phyloP scores from a whole-genome alignment of 1,284 basidiomycete genomes.

The Tranzscheliella williamsii region DNA sequence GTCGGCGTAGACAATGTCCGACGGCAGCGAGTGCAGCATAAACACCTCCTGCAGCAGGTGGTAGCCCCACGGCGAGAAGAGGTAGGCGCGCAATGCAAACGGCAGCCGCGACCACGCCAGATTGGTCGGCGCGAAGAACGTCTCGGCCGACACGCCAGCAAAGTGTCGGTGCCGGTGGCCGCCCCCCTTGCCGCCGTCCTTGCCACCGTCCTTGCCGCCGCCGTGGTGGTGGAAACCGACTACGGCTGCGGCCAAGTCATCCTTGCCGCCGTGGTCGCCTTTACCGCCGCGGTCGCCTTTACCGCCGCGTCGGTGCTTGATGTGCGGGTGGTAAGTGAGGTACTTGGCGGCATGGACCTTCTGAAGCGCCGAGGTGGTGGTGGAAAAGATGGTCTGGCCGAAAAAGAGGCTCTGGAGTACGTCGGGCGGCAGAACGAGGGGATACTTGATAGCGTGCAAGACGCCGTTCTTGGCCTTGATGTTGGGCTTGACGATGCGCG shows the following conservation, averaged over 20 bases:
- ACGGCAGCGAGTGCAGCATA: slow-evolving; percentile 71
- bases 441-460: slow-evolving; percentile 69
- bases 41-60: slow-evolving; percentile 69
- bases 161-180: slow-evolving; percentile 6
- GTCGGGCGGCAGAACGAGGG: slow-evolving; percentile 70
- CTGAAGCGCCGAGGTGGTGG: slow-evolving; percentile 62
- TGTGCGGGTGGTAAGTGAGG: slow-evolving; percentile 62
- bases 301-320: slow-evolving; percentile 63
- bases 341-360: slow-evolving; percentile 22
- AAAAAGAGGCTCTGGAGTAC: slow-evolving; percentile 69
- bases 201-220: background rate
- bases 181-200: background rate
- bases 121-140: slow-evolving; percentile 72
- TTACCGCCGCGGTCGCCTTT: slow-evolving; percentile 12
- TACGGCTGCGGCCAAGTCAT: background rate
- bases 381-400: slow-evolving; percentile 66
- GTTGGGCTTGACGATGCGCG: slow-evolving; percentile 64
- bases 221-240: background rate
- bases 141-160: slow-evolving; percentile 67
- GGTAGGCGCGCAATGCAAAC: slow-evolving; percentile 66
- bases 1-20: slow-evolving; percentile 68
- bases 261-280: slow-evolving; percentile 20
- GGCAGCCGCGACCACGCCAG: slow-evolving; percentile 70
- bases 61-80: slow-evolving; percentile 73
- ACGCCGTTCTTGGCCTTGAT: slow-evolving; percentile 68